These are phyloP conservation scores for Lactarius quietus DNA, from an alignment of 768 basidiomycete species.

Conservation along the genomic window DNA sequence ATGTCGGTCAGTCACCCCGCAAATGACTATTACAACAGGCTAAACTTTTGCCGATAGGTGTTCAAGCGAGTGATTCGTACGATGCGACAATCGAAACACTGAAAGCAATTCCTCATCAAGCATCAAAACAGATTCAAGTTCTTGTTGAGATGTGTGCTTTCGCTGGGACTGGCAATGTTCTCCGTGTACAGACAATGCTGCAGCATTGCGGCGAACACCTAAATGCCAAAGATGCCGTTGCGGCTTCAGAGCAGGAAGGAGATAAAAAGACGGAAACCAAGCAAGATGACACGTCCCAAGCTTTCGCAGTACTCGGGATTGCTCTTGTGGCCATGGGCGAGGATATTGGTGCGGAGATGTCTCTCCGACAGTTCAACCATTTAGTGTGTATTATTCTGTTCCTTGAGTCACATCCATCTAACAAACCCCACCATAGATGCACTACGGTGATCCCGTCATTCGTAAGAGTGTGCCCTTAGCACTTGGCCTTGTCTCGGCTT, in stretches of 20 bases:
- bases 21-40: neutral
- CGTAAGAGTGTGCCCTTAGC: constrained; percentile 93
- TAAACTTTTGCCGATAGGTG: constrained; percentile 46
- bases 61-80: constrained; percentile 71
- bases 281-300: constrained; percentile 77
- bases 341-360: constrained; percentile 97
- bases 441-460: constrained; percentile 92
- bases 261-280: constrained; percentile 50
- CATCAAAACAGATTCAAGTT: constrained; percentile 87
- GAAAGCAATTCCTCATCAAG: constrained; percentile 89
- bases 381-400: constrained; percentile 51
- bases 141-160: constrained; percentile 92
- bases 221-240: constrained; percentile 41
- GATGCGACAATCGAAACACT: constrained; percentile 93
- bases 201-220: constrained; percentile 94
- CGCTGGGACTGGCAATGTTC: constrained; percentile 92
- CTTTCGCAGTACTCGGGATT: constrained; percentile 91
- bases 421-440: constrained; percentile 65
- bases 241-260: constrained; percentile 51
- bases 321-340: constrained; percentile 97
- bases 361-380: constrained; percentile 95
- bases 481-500: constrained; percentile 90
- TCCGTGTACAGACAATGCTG: constrained; percentile 88
- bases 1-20: constrained; percentile 60
- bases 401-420: constrained; percentile 26